Conservation (phyloP, 306 rosid genomes). For the Arachis stenosperma region DNA sequence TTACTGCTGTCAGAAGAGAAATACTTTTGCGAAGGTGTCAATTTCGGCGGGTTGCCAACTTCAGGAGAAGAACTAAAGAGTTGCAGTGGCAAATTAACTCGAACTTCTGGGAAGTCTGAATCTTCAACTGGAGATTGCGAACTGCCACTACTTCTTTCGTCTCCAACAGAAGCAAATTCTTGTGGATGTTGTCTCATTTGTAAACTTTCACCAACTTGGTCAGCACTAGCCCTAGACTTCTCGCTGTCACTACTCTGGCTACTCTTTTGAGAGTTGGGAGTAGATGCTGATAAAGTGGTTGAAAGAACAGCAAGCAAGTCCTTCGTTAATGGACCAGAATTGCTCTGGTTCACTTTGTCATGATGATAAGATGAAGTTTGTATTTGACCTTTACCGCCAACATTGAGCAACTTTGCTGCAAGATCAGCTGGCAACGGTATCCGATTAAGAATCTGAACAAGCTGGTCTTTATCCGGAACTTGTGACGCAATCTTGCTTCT, state of each 20-base stretch:
- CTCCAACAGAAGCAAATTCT: constrained; percentile 64
- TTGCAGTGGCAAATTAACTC: constrained; percentile 72
- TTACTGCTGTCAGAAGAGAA: constrained; percentile 92
- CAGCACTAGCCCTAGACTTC: constrained; percentile 54
- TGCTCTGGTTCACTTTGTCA: constrained; percentile 57
- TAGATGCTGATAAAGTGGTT: constrained; percentile 62
- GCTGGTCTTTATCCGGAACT: constrained; percentile 71
- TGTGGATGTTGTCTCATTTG: constrained; percentile 46
- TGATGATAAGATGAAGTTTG: constrained; percentile 49
- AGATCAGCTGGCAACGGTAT: constrained; percentile 79
- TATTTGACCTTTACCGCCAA: constrained; percentile 51
- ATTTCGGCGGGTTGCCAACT: constrained; percentile 53
- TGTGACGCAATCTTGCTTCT: constrained; percentile 51
- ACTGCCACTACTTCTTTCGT: constrained; percentile 85
- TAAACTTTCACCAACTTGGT: constrained; percentile 47
- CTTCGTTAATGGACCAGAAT: constrained; percentile 63
- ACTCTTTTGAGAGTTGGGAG: constrained; percentile 67
- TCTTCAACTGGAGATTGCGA: constrained; percentile 83
- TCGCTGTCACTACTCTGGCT: constrained; percentile 72
- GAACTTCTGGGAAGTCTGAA: constrained; percentile 67
- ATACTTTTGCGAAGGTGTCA: constrained; percentile 66
- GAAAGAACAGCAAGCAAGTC: constrained; percentile 83
- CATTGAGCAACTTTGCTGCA: constrained; percentile 72
- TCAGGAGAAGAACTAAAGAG: constrained; percentile 79
- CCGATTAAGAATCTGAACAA: constrained; percentile 78